Conservation (phyloP, 495 filamentous ascomycete genomes). For the Copromyces sp. region DNA sequence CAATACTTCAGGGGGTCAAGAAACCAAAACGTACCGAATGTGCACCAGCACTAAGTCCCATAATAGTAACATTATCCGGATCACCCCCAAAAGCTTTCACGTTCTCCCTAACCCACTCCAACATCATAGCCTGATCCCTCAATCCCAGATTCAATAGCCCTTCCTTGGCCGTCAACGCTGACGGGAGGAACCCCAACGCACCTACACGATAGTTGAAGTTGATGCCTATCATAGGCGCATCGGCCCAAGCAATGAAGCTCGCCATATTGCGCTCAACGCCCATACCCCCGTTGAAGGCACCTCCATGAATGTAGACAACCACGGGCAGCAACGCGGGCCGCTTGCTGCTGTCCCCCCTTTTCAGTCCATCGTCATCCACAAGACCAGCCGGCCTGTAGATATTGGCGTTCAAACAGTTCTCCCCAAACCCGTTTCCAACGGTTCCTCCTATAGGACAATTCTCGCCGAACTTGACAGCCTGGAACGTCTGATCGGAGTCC, state of each 20-base stretch:
- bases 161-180: constrained; percentile 40
- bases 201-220: constrained; percentile 63
- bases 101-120: constrained; percentile 58
- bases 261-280: constrained; percentile 37
- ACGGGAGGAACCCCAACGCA: constrained; percentile 57
- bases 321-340: constrained; percentile 40
- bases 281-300: constrained; percentile 40
- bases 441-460: constrained; percentile 28
- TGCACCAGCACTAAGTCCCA: constrained; percentile 58
- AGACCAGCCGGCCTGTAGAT: constrained; percentile 33
- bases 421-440: constrained; percentile 23
- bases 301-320: constrained; percentile 48
- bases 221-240: constrained; percentile 45
- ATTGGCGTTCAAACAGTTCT: constrained; percentile 45
- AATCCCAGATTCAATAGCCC: constrained; percentile 56
- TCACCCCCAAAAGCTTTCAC: constrained; percentile 54
- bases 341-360: constrained; percentile 5
- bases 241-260: constrained; percentile 43
- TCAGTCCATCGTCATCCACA: constrained; percentile 11
- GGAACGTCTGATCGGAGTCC: constrained; percentile 18
- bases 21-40: constrained; percentile 41
- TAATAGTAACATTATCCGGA: constrained; percentile 50
- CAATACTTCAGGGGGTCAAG: not conserved
- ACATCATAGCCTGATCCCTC: constrained; percentile 53
- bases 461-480: constrained; percentile 36